These are phyloP conservation scores for Kuraishia cidri DNA, from an alignment of 805 yeast genomes.

Conservation along the genomic window DNA sequence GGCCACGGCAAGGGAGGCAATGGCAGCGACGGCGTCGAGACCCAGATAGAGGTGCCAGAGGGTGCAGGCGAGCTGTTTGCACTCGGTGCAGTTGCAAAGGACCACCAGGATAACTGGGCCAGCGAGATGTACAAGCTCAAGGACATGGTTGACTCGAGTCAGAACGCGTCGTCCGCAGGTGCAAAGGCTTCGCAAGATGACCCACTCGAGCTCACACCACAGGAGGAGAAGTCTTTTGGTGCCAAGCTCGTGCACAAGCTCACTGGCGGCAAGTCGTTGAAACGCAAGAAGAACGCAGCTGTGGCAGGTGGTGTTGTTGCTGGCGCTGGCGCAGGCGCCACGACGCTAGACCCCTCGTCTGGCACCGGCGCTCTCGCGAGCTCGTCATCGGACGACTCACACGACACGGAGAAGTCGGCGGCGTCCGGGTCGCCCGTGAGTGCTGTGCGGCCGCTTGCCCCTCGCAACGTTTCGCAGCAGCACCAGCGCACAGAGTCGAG, in stretches of 20 bases:
- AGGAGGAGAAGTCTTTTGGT: constrained; percentile 27
- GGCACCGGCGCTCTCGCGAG: constrained; percentile 4
- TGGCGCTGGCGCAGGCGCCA: constrained; percentile 6
- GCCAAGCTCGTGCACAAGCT: constrained; percentile 32
- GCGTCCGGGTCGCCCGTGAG: too few species aligned
- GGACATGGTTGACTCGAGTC: constrained; percentile 18
- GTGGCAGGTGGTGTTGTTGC: not conserved
- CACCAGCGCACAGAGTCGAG: constrained; percentile 8
- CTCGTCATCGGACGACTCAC: constrained; percentile 1
- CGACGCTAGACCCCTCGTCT: constrained; percentile 5
- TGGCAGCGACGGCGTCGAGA: too few species aligned
- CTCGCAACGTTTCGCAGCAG: not conserved
- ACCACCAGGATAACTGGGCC: constrained; percentile 72
- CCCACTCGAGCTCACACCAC: constrained; percentile 21
- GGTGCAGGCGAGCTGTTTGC: constrained; percentile 52
- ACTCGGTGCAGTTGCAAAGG: constrained; percentile 74
- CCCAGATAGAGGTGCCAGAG: constrained; percentile 7
- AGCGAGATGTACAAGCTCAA: constrained; percentile 46
- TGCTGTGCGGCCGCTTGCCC: too few species aligned
- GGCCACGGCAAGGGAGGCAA: not conserved
- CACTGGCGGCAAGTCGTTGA: constrained; percentile 30
- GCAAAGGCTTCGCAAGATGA: constrained; percentile 13
- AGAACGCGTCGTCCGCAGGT: constrained; percentile 8
- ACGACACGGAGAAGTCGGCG: too few species aligned
- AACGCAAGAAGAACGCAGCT: constrained; percentile 1